Base-by-base conservation (phyloP, 768 basidiomycete genomes). In the Mycena kentingensis region DNA sequence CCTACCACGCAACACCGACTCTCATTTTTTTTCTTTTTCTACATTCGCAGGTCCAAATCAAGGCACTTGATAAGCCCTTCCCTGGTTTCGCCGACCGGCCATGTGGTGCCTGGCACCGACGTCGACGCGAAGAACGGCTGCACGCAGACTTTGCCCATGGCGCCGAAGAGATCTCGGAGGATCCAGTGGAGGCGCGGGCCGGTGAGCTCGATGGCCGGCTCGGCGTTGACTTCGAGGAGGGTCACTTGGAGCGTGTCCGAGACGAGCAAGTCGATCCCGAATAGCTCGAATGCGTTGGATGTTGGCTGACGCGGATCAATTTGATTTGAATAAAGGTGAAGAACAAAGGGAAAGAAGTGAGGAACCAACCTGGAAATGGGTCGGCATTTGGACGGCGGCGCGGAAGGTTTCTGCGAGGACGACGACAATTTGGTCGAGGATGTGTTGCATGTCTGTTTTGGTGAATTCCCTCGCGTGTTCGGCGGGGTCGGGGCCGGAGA, bases 201-300 rank as follows among this genome's bases (percentile, higher is more conserved):
- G 0, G 95, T 95, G 49, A 96, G 80, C 63, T 94, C 91, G 52
- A 98, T 96, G 37, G 97, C 97, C 1, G 97, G 96, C 58, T 95
- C 94, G 5, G 96, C 85, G 65, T 99, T 99, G 63, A 96, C 77
- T 69, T 98, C 97, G 26, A 98, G 77, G 2, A 98, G 73, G 49
- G 87, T 84, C 15, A 92, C 84, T 55, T 82, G 77, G 49, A 83
- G 58, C 13, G 48, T 42, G 49, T 44, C 57, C 57, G 43, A 55
- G 61, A 63, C 79, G 13, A 98, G 75, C 53, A 99, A 88, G 67
- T 99, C 97, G n/a, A 90, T 80, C 0, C 97, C 97, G 63, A 87
- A 98, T 15, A 98, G 80, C 66, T 98, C 96, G 64, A 98, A 98
- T 0, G 90, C 92, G 65, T 98, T 98, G 1, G 90, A 86, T 19